Evolutionary conservation across 345 rosid genomes (phyloP), one percentile per base, ranked within the genome.

Genomic region (Gossypium rotundifolium): DNA sequence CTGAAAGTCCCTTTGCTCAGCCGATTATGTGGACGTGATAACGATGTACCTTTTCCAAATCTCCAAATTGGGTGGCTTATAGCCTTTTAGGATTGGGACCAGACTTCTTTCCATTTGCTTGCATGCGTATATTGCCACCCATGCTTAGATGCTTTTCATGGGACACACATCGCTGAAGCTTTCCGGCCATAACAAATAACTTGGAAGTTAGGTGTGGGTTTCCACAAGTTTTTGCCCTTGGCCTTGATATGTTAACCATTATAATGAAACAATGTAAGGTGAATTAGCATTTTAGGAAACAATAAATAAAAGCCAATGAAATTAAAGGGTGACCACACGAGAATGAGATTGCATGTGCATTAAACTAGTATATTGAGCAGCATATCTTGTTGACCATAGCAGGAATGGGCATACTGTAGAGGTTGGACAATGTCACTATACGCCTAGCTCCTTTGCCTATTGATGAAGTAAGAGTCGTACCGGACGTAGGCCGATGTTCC

Each of bases 41-140:
- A 57, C 62, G 33, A 52, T 16, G 7, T 9, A 2, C 54, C 22
- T 46, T 58, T 49, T 11, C 52, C 67, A 22, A 49, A 73, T 77
- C 76, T 57, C 73, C 82, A 74, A 70, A 33, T 71, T 77, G 77
- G 62, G 81, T 73, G 86, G 84, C 76, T 72, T 16, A 42, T 38
- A 78, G 71, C 76, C 52, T 52, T 16, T 9, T 4, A 18, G 60
- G 27, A 33, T 16, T n/a, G 63, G 78, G 72, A 45, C 75, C 78
- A 48, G 18, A 65, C 70, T 65, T 20, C 4, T 11, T 11, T 22
- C 55, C 49, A 55, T 38, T 22, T 22, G 20, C 23, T 57, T 57
- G 5, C 59, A 54, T 54, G 59, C 59, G 18, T 54, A 54, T 2
- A 18, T 18, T 71, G 73, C 78, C 29, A 57, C 59, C 74, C 55